Evolutionary conservation across 2,329 filamentous ascomycete species (phyloP).

Genomic region (Drechslera avenae): DNA sequence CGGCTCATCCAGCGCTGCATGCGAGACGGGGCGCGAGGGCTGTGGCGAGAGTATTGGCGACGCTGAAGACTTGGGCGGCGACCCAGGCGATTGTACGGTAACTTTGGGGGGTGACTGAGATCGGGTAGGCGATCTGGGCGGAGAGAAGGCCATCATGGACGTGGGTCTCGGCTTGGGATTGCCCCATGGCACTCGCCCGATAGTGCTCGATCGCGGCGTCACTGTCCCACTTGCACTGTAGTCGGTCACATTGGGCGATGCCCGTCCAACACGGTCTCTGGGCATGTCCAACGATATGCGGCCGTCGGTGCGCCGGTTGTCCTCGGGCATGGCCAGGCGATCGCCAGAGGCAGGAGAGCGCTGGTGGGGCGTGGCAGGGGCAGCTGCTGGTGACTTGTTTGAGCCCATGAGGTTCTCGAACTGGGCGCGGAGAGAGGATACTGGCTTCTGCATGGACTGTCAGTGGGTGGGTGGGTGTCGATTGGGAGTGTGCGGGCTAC

Average conservation of each 20-base stretch:
- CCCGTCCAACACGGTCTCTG: conserved; percentile 32
- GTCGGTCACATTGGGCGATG: conserved; percentile 41
- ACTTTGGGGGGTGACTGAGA: conserved; percentile 65
- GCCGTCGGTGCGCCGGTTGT: conserved; percentile 38
- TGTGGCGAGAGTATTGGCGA: conserved; percentile 41
- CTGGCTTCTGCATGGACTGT: conserved; percentile 66
- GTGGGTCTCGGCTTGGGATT: conserved; percentile 50
- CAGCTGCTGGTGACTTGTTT: conserved; percentile 27
- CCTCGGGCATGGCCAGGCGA: conserved; percentile 37
- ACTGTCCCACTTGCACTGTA: conserved; percentile 42
- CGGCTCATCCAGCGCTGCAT: conserved; percentile 34
- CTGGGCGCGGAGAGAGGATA: conserved; percentile 78
- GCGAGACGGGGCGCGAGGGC: conserved; percentile 34
- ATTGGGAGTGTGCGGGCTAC: conserved; percentile 32
- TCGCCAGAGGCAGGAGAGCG: conserved; percentile 42
- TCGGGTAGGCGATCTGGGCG: conserved; percentile 53
- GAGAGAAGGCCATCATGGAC: conserved; percentile 56
- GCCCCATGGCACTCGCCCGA: conserved; percentile 41
- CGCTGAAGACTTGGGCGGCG: conserved; percentile 60
- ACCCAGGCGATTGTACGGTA: conserved; percentile 71
- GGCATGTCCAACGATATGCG: conserved; percentile 52
- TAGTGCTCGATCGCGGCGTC: conserved; percentile 46
- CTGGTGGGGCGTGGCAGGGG: conserved; percentile 32
- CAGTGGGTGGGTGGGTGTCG: conserved; percentile 9
- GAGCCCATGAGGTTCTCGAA: conserved; percentile 75